These are phyloP conservation scores for Thalassiosira livingstoniorum DNA, from an alignment of 352 stramenopile species.

Conservation along the genomic window DNA sequence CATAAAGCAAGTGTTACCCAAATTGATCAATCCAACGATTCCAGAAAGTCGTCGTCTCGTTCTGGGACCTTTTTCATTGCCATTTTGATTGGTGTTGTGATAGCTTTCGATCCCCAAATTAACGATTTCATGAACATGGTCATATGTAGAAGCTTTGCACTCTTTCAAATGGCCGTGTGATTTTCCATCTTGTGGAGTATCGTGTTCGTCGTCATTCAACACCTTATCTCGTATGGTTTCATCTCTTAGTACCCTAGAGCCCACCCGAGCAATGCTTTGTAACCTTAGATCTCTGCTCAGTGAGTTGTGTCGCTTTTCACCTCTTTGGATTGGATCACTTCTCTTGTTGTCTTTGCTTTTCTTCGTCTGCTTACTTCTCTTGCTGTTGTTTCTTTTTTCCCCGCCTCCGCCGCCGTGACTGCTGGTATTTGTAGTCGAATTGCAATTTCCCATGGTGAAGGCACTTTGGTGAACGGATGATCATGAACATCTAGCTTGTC, in stretches of 20 bases:
- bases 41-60: slow-evolving; percentile 53
- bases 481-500: too few species aligned
- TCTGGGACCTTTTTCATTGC: slow-evolving; percentile 52
- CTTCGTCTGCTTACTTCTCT: background rate
- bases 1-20: slow-evolving; percentile 99
- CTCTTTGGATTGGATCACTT: background rate
- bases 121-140: slow-evolving; percentile 54
- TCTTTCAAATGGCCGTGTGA: slow-evolving; percentile 15
- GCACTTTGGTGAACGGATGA: too few species aligned
- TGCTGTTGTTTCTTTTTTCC: too few species aligned
- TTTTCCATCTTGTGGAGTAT: background rate
- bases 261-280: slow-evolving; percentile 12
- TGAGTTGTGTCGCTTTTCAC: background rate
- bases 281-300: background rate
- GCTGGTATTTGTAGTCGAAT: background rate
- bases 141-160: slow-evolving; percentile 52
- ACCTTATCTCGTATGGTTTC: background rate
- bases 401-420: background rate
- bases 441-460: slow-evolving; percentile 22
- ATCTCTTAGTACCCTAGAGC: background rate
- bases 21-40: slow-evolving; percentile 77
- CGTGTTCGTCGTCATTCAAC: background rate
- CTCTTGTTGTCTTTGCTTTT: background rate
- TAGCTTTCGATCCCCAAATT: slow-evolving; percentile 25
- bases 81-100: slow-evolving; percentile 25